Base-by-base conservation (phyloP, 1,284 basidiomycete genomes). In the Apiotrichum mycotoxinovorans region DNA sequence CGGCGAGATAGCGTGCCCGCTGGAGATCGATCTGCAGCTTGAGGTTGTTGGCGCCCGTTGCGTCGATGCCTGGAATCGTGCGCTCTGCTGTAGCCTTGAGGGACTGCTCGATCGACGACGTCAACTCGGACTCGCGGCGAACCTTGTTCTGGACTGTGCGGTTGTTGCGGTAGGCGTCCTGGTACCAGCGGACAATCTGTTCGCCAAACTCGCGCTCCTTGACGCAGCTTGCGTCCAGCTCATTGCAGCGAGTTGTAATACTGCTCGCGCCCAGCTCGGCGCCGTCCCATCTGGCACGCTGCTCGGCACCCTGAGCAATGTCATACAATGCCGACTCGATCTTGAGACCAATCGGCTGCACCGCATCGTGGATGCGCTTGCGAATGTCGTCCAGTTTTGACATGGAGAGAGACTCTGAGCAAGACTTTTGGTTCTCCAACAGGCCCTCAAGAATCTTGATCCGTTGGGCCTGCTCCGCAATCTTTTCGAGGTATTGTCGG, bases 401-500 rank as follows among this genome's bases (percentile, higher is more conserved):
- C 4, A 12, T 23, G 3, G 46, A 48, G 14, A 27, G 30, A 23
- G 33, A 48, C 34, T 41, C 40, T n/a, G 40, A 85, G 81, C 66
- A 80, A 81, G 7, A 63, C 63, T 7, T 69, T 70, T 73, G 15
- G 33, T 48, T 48, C 17, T 62, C 55, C 33, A 63, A 80, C 76
- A 88, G 89, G 35, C 83, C 84, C 74, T 95, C 93, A 63, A 98
- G 84, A 66, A 62, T 52, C 44, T 68, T 68, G 63, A 76, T 73
- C 15, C 67, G 68, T 20, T 61, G 62, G 38, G 37, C 40, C 27
- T 52, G 55, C 40, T 94, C 89, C 26, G 85, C 83, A 55, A 98
- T 97, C 52, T 91, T 90, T 75, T 93, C 88, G 34, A 97, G 89
- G 69, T 96, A 98, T 75, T 88, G 89, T 25, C 88, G 89, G 58